These are phyloP conservation scores for Fusarium beomiforme DNA, from an alignment of 2,329 filamentous ascomycete species.

Conservation along the genomic window DNA sequence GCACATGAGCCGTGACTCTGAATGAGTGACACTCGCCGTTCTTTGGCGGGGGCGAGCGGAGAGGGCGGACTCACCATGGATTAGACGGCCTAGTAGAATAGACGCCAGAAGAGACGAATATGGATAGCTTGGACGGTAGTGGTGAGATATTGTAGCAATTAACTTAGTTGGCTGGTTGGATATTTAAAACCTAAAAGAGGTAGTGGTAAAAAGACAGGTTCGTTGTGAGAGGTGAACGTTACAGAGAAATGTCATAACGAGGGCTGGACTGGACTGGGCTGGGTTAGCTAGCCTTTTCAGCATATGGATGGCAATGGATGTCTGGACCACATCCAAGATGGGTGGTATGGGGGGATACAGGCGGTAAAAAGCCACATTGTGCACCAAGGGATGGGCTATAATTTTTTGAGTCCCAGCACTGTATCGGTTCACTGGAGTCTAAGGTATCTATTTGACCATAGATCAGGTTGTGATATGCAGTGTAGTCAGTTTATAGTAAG, in stretches of 20 bases:
- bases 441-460: background rate
- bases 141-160: background rate
- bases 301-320: background rate
- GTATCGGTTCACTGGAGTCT: background rate
- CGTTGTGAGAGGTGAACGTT: background rate
- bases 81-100: slow-evolving; percentile 3
- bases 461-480: background rate
- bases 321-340: background rate
- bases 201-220: background rate
- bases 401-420: background rate
- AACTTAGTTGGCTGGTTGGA: too few relatives aligned
- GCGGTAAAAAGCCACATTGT: slow-evolving; percentile 12
- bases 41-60: slow-evolving; percentile 20
- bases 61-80: slow-evolving; percentile 34
- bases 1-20: slow-evolving; percentile 31
- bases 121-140: slow-evolving; percentile 6
- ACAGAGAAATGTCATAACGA: background rate
- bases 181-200: background rate
- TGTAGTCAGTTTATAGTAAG: background rate
- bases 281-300: slow-evolving; percentile 3
- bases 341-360: background rate
- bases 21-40: slow-evolving; percentile 20
- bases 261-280: background rate
- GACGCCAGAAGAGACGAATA: slow-evolving; percentile 7
- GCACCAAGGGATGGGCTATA: background rate